These are phyloP conservation scores for Trichophyton simii DNA, from an alignment of 2,329 filamentous ascomycete species.

Conservation along the genomic window DNA sequence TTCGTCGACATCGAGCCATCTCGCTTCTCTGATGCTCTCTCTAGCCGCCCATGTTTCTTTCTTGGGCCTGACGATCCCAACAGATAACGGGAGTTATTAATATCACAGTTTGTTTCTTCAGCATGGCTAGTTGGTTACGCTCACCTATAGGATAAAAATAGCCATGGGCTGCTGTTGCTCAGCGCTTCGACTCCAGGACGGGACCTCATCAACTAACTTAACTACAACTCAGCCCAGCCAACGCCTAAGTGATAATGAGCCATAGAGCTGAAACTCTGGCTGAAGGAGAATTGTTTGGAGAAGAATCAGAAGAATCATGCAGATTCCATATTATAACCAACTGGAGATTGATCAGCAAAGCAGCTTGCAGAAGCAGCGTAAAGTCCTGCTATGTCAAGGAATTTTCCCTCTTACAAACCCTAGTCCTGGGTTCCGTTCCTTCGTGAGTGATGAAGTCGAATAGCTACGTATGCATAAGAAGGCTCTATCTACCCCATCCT, in stretches of 20 bases:
- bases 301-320: neutral
- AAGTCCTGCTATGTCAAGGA: neutral
- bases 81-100: neutral
- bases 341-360: neutral
- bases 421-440: neutral
- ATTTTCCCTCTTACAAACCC: neutral
- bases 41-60: constrained; percentile 3
- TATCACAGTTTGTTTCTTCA: neutral
- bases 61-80: neutral
- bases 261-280: neutral
- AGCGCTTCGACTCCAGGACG: too few relatives aligned
- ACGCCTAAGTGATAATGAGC: neutral
- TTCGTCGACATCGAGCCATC: neutral
- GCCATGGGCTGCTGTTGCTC: neutral
- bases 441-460: neutral
- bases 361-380: neutral
- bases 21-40: neutral
- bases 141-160: neutral
- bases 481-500: neutral
- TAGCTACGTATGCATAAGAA: neutral
- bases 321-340: too few relatives aligned
- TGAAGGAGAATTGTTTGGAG: neutral
- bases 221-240: neutral
- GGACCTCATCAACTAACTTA: too few relatives aligned
- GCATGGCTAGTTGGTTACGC: neutral